Evolutionary conservation across 2,329 filamentous ascomycete species (phyloP), one percentile per base, ranked within the genome.

Genomic region (Colletotrichum graminicola): DNA sequence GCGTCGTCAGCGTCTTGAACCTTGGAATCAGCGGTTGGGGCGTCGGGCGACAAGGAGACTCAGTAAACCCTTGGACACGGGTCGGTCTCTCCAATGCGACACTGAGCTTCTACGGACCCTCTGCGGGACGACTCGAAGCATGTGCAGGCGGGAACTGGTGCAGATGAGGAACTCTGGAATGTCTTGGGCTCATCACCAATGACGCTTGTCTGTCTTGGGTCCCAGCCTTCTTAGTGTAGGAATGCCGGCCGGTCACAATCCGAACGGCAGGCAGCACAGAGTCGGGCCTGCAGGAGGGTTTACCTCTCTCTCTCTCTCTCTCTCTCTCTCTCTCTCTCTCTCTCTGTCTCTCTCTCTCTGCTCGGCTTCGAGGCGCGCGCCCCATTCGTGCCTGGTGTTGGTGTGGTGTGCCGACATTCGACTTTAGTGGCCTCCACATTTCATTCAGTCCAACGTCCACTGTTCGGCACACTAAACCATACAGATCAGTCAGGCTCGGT

Each of bases 361-460:
- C 57, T 32, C 32, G 45, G 32, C 34, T 29, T 29, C 60, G 21
- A 52, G 32, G 10, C 5, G 41, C 41, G 5, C 32, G 52, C 52
- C 18, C 36, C 56, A 71, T 63, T 55, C 39, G 65, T 56, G 29
- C 63, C 45, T 41, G 29, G 60, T 59, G 52, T 68, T 41, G 29
- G 60, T 59, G 52, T 68, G 29, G 29, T 59, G 52, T 68, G 59
- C 41, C 59, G 65, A 54, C 45, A 59, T 59, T 68, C 14, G 59
- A 23, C 34, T 49, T 57, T 71, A 68, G 68, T 63, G 57, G 68
- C 54, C 64, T 63, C 68, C 68, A 71, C 68, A 66, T 55, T 29
- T 55, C 67, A 71, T 59, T 39, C 52, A 71, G 64, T 71, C 67
- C 65, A 62, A 71, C 59, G 65, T 71, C 68, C 59, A 65, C 57